Evolutionary conservation across 2,329 filamentous ascomycete genomes (phyloP), one percentile per base, ranked within the genome.

Genomic region (Kalaharituber pfeilii): DNA sequence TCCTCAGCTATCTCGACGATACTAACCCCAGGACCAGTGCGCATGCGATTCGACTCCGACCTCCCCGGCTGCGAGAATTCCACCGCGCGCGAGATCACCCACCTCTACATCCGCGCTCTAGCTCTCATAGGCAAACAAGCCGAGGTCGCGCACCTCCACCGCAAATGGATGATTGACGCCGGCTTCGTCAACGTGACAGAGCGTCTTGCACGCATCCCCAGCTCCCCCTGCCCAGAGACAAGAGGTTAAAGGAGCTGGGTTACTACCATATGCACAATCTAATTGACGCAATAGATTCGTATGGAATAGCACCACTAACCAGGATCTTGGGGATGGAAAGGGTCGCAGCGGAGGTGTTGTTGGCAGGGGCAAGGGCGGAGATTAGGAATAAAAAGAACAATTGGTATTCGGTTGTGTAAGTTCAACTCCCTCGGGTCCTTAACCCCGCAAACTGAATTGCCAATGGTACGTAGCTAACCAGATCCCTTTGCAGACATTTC

Each of bases 131-230:
- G 42, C n/a, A 47, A 47, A 13, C n/a, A 2, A 6, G 42, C 42
- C 18, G 42, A 47, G 11, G 42, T 47, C 5, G 42, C 42, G 11
- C 42, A 47, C 11, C 42, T 47, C 13, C 42, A 47, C 22, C 42
- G 42, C 18, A 22, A 22, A 22, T 47, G 3, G 47, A 50, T 50
- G 47, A 7, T 50, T 28, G 69, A 72, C 29, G 72, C 71, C 7
- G 75, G 75, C 20, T 74, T 75, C 59, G 63, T 68, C 51, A 75
- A 77, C 59, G 70, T 77, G 39, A 71, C 67, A 2, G 70, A 74
- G 62, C 67, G 69, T 20, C 63, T 72, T 18, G 71, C 74, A 64
- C 70, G 72, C 64, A 67, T 76, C 2, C 75, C 75, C 2, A 72
- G 77, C 36, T 74, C 75, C 1, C 70, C 70, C 0, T 78, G 76